phyloP scores from a whole-genome alignment of 208 protist genomes.

The Eutreptiella sp. region DNA sequence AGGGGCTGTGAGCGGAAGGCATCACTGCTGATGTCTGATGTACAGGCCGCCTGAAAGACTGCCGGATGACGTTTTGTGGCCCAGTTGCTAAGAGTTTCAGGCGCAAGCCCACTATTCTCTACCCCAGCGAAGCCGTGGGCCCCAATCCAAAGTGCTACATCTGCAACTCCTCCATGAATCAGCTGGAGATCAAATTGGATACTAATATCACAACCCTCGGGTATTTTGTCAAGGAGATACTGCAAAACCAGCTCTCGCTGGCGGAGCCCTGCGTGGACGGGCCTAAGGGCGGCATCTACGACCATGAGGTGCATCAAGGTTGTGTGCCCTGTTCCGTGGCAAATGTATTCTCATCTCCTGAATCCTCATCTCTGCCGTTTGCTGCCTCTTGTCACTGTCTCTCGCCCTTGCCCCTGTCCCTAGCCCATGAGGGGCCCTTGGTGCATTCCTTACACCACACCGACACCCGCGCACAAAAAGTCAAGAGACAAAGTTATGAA shows the following conservation, averaged over 20 bases:
- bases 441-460: too few species aligned
- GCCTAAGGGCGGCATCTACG: constrained; percentile 53
- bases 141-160: constrained; percentile 36
- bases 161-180: constrained; percentile 57
- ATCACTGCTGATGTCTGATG: neutral
- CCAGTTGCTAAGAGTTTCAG: constrained; percentile 53
- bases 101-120: constrained; percentile 29
- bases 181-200: constrained; percentile 36
- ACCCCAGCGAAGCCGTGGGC: neutral
- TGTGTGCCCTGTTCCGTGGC: too few species aligned
- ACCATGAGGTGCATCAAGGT: too few species aligned
- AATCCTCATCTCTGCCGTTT: too few species aligned
- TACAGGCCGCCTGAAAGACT: neutral
- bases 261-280: constrained; percentile 45
- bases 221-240: constrained; percentile 38
- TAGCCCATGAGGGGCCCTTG: too few species aligned
- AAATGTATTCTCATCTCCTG: too few species aligned
- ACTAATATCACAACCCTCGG: constrained; percentile 41
- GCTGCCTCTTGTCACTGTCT: too few species aligned
- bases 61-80: constrained; percentile 55
- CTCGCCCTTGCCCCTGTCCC: too few species aligned
- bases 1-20: neutral
- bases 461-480: too few species aligned
- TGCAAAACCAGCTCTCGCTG: constrained; percentile 38
- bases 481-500: too few species aligned